phyloP scores from a whole-genome alignment of 495 filamentous ascomycete genomes.

The Glarea lozoyensis region DNA sequence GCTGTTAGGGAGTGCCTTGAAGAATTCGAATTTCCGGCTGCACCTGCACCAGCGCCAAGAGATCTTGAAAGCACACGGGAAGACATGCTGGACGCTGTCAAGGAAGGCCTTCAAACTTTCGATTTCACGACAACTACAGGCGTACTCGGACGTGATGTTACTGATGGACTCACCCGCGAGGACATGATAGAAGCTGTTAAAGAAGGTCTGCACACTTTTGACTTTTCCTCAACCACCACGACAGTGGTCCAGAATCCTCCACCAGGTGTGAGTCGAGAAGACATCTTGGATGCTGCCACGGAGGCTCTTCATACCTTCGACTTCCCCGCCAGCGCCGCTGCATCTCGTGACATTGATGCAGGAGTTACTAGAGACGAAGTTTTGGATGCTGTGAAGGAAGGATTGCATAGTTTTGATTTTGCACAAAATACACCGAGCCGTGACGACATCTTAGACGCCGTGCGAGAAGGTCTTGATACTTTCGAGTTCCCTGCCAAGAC shows the following conservation, averaged over 20 bases:
- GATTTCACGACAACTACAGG: slow-evolving; percentile 24
- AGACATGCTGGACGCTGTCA: slow-evolving; percentile 45
- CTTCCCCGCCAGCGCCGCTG: slow-evolving; percentile 59
- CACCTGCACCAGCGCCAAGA: slow-evolving; percentile 28
- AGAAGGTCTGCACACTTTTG: slow-evolving; percentile 39
- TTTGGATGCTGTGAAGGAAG: slow-evolving; percentile 70
- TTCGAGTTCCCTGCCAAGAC: slow-evolving; percentile 49
- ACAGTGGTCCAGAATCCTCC: slow-evolving; percentile 1
- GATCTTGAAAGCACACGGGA: slow-evolving; percentile 39
- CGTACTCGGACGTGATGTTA: slow-evolving; percentile 8
- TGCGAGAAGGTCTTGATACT: slow-evolving; percentile 70
- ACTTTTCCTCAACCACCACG: slow-evolving; percentile 40
- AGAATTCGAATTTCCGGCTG: slow-evolving; percentile 56
- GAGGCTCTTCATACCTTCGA: slow-evolving; percentile 66
- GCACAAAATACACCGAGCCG: slow-evolving; percentile 77
- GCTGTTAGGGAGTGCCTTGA: slow-evolving; percentile 72
- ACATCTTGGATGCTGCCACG: slow-evolving; percentile 70
- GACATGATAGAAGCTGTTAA: slow-evolving; percentile 44
- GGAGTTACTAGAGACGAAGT: slow-evolving; percentile 68
- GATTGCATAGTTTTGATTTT: slow-evolving; percentile 79
- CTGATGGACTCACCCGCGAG: slow-evolving; percentile 21
- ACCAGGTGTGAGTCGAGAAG: slow-evolving; percentile 55
- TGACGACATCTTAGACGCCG: slow-evolving; percentile 72
- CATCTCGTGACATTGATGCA: slow-evolving; percentile 47
- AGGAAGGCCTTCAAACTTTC: slow-evolving; percentile 38